Base-by-base conservation (phyloP, 1,284 basidiomycete genomes). In the Spongispora temasekensis region DNA sequence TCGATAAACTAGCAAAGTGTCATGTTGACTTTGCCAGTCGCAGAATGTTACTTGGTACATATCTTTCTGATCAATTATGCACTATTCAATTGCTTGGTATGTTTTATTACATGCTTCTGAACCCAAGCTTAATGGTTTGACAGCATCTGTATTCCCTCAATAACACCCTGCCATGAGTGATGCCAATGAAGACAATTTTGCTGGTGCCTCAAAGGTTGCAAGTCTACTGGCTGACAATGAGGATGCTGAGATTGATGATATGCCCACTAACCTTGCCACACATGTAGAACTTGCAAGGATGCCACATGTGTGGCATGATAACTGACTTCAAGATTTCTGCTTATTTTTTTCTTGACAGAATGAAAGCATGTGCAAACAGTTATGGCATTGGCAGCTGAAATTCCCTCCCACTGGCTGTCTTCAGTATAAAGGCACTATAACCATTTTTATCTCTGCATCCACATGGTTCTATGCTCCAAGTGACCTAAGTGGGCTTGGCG, bases 21-120 rank as follows among this genome's bases (percentile, higher is more conserved):
- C 28, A 2, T 3, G 31, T 60, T 0, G 55, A 68, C 19, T 74
- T 71, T 34, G 30, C 8, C 0, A 31, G 5, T 15, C 30, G 17
- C 2, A 31, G 34, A 2, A 63, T 63, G 58, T 23, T 63, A 5
- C 4, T 35, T 10, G 2, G 10, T n/a, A 61, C 58, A 4, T 64
- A 53, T 28, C 48, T 64, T n/a, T n/a, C n/a, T n/a, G n/a, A n/a
- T n/a, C n/a, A n/a, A 5, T 64, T 28, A 1, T 28, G 25, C 5
- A 8, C 32, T 4, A 52, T 61, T 4, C 52, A 34, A 1, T 1
- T 5, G 2, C 21, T 61, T 15, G 32, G 53, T 61, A 5, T 19
- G 37, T 61, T 55, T 12, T 31, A n/a, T 15, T 51, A 12, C 13
- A 17, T 28, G 6, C 17, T 10, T 28, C 19, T n/a, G 25, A 6